phyloP scores from a whole-genome alignment of 2,329 filamentous ascomycete species.

The Colletotrichum trifolii region DNA sequence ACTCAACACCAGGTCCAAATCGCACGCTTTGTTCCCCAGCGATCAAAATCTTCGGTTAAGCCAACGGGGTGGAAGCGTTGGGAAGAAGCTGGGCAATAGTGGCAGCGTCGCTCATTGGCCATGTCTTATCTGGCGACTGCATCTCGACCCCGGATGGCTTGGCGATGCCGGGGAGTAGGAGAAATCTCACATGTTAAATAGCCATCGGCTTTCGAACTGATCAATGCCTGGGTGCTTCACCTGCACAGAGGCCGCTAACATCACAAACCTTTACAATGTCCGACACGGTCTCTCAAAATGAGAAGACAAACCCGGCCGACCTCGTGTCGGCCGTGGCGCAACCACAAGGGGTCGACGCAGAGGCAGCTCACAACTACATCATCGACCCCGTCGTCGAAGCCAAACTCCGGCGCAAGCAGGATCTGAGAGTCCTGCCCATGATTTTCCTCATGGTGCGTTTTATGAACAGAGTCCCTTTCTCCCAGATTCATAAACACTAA shows the following conservation, averaged over 20 bases:
- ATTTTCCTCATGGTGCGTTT: slow-evolving; percentile 58
- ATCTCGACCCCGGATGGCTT: neutral
- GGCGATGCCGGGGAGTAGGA: neutral
- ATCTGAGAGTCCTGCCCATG: slow-evolving; percentile 52
- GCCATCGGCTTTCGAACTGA: neutral
- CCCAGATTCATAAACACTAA: too few species aligned
- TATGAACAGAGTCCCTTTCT: too few species aligned
- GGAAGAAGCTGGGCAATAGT: neutral
- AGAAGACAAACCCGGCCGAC: slow-evolving; percentile 2
- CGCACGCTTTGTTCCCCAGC: neutral
- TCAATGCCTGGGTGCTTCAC: neutral
- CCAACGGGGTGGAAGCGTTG: neutral
- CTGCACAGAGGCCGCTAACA: neutral
- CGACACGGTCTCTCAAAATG: slow-evolving; percentile 1
- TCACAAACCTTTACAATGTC: neutral
- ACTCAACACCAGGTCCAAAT: too few species aligned
- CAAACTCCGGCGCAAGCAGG: slow-evolving; percentile 41
- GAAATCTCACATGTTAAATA: neutral
- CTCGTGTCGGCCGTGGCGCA: neutral
- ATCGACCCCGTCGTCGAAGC: slow-evolving; percentile 39
- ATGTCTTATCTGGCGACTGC: neutral
- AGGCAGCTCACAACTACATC: slow-evolving; percentile 33
- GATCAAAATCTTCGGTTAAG: neutral
- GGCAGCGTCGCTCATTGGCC: neutral
- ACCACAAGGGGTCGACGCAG: slow-evolving; percentile 25